Percentiles rank a stretch among this genome's conserved stretches.
These are phyloP conservation scores for Phytophthora cactorum DNA, from an alignment of 352 stramenopile genomes.

Conservation along the genomic window DNA sequence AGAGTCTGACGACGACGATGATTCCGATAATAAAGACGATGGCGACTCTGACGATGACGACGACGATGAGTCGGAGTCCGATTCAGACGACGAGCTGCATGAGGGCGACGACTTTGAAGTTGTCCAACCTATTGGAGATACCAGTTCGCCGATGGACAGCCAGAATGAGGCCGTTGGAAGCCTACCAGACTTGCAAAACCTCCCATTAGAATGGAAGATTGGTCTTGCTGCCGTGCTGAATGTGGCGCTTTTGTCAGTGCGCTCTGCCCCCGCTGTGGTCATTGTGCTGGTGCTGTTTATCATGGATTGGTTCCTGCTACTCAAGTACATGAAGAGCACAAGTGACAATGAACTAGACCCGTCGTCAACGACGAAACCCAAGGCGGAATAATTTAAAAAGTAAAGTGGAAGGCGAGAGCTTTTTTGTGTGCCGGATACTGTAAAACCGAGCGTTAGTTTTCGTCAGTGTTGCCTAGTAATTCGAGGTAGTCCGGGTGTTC, in stretches of 20 bases:
- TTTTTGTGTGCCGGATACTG: constrained; percentile 4
- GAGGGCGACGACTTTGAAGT: constrained; percentile 34
- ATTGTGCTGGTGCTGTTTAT: constrained; percentile 39
- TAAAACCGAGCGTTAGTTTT: constrained; percentile 1
- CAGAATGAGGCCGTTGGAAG: constrained; percentile 8
- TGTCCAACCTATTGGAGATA: constrained; percentile 9
- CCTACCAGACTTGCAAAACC: constrained; percentile 33
- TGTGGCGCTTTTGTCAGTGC: constrained; percentile 37
- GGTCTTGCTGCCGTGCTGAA: constrained; percentile 36
- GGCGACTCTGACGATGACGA: constrained; percentile 47
- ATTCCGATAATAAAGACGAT: constrained; percentile 48
- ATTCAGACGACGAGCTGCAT: constrained; percentile 37
- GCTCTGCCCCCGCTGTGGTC: constrained; percentile 26
- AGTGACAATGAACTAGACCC: constrained; percentile 9
- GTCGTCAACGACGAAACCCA: constrained; percentile 29
- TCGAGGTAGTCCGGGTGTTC: constrained; percentile 41
- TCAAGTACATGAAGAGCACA: constrained; percentile 32
- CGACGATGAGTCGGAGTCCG: constrained; percentile 45
- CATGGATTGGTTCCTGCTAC: constrained; percentile 40
- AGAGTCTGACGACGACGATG: constrained; percentile 52
- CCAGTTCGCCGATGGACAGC: neutral
- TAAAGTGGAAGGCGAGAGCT: constrained; percentile 2
- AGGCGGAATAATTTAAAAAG: constrained; percentile 34
- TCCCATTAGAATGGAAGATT: constrained; percentile 48
- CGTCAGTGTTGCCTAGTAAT: constrained; percentile 9